Evolutionary conservation across 306 rosid genomes (phyloP).

Genomic region (Fragaria ananassa): DNA sequence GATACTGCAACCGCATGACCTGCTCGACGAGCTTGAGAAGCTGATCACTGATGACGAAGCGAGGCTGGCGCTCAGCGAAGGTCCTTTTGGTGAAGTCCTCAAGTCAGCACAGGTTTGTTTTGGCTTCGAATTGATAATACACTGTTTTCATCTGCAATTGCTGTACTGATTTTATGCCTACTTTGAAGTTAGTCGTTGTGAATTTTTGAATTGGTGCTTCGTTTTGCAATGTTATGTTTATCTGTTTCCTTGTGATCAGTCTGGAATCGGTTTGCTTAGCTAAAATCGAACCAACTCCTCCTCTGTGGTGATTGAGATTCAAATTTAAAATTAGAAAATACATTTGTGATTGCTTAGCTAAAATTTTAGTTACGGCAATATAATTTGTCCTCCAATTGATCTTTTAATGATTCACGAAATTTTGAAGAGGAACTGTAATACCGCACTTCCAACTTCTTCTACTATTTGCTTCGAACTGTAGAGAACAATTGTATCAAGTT

Average conservation of each 20-base stretch:
- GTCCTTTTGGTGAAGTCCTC: constrained; percentile 50
- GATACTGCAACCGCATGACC: constrained; percentile 78
- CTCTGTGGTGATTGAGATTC: neutral
- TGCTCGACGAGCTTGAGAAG: constrained; percentile 73
- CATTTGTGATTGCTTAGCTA: neutral
- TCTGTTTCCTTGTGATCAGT: neutral
- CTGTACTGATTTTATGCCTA: neutral
- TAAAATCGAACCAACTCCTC: neutral
- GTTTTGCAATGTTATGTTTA: neutral
- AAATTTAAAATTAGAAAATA: neutral
- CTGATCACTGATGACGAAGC: constrained; percentile 38
- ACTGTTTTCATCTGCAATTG: neutral
- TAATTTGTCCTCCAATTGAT: neutral
- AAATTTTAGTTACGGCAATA: no score
- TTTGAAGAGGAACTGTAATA: neutral
- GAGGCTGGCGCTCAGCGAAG: constrained; percentile 29
- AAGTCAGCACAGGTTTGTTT: constrained; percentile 52
- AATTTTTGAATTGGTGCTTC: neutral
- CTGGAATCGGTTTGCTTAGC: neutral
- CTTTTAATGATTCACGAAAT: neutral
- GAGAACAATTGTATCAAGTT: neutral
- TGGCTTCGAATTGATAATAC: neutral
- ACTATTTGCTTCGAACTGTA: neutral
- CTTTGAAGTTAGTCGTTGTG: neutral
- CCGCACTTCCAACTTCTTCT: neutral